Base-by-base conservation (phyloP, 1,139 yeast species). In the Pichia sp. region DNA sequence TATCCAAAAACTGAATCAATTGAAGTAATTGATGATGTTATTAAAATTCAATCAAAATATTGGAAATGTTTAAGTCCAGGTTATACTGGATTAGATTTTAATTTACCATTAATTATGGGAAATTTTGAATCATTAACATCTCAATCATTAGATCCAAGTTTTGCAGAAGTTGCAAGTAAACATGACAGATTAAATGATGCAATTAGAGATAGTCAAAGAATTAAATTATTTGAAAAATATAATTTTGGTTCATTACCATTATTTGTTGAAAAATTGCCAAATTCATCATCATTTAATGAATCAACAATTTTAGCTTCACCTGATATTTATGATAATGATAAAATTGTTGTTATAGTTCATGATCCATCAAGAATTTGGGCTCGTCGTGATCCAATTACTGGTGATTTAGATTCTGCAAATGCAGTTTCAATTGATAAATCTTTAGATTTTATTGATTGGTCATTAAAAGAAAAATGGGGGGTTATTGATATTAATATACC, bases 311-410 rank as follows among this genome's bases (percentile, higher is more conserved):
- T 90, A 42, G 86, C 95, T 29, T 79, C 95, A 20, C 84, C 89
- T 6, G 77, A 80, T 51, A 74, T 90, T 25, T 81, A 81, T 60
- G 73, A 77, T 11, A 70, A 80, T 39, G 74, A 78, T 23, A 77
- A 84, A 7, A 64, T 90, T 8, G 68, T 89, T 16, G 69, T 92
- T 16, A 65, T 87, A 8, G 78, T 90, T 12, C 97, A 90, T 62
- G 97, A 90, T 57, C 89, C 97, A 3, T 90, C 97, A 2, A 95
- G 89, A 51, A 74, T 92, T 7, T 89, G 96, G 96, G 96, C 95
- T 1, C 79, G 83, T 52, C 68, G 82, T 29, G 89, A 89, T 60
- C 89, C 96, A 0, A 66, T 82, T 6, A 76, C 84, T 26, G 97
- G 97, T 9, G 72, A 76, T 38, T 77, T 90, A 38, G 89, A 85